Conservation (phyloP, 192 early-diverging fungal species). For the Umbelopsis vinacea region DNA sequence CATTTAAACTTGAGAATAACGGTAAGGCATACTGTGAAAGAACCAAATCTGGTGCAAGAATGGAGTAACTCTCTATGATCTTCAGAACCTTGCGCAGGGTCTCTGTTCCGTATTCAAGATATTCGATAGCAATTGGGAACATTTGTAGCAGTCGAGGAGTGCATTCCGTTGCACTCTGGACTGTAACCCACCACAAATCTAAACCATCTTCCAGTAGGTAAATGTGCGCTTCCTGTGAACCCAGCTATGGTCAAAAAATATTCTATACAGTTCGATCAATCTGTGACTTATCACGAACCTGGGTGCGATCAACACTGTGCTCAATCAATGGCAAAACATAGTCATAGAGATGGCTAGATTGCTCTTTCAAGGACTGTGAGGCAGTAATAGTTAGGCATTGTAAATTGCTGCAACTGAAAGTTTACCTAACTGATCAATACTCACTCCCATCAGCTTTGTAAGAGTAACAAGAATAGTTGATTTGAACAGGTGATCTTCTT, state of each 20-base stretch:
- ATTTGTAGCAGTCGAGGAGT: conserved; percentile 63
- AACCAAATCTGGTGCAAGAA: conserved; percentile 61
- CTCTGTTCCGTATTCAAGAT: conserved; percentile 81
- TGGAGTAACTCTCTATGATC: conserved; percentile 85
- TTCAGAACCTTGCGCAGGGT: conserved; percentile 73
- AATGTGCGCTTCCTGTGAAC: conserved; percentile 62
- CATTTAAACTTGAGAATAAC: not conserved
- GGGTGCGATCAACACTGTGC: conserved; percentile 69
- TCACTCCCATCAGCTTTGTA: conserved; percentile 72
- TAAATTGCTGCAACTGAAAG: no score
- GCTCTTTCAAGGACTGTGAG: conserved; percentile 62
- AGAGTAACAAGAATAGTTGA: conserved; percentile 78
- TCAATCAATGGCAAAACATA: conserved; percentile 78
- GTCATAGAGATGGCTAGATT: conserved; percentile 72
- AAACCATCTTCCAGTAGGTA: conserved; percentile 90
- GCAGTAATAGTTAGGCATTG: conserved; percentile 24
- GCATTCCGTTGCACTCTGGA: conserved; percentile 67
- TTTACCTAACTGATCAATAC: not conserved
- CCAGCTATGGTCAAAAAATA: no score
- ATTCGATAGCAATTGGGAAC: conserved; percentile 58
- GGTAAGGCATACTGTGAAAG: not conserved
- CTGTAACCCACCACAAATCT: conserved; percentile 85
- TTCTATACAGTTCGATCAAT: not conserved
- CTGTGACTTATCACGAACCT: conserved; percentile 39
- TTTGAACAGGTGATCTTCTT: conserved; percentile 80